These are phyloP conservation scores for Mortierella sp. DNA, from an alignment of 371 early-diverging fungal species.

Conservation along the genomic window DNA sequence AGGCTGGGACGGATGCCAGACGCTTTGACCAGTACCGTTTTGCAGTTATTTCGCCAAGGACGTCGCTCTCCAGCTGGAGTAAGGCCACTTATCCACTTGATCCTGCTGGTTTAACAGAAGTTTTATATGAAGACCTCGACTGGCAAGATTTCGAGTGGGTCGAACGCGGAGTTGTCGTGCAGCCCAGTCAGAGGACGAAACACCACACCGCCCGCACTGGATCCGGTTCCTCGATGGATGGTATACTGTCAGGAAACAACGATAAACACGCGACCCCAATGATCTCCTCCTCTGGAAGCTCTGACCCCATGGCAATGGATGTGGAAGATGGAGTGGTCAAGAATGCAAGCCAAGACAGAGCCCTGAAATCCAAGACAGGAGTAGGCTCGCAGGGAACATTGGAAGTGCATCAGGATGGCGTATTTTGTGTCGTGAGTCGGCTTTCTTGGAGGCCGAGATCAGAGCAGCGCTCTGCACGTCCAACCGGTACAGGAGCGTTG, in stretches of 20 bases:
- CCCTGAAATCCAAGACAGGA: not conserved
- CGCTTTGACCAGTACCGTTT: slow-evolving; percentile 45
- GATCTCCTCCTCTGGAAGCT: not conserved
- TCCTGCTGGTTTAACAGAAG: slow-evolving; percentile 19
- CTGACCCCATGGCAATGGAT: slow-evolving; percentile 3
- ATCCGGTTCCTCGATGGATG: slow-evolving; percentile 22
- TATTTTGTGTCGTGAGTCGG: slow-evolving; percentile 54
- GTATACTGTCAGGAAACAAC: slow-evolving; percentile 4
- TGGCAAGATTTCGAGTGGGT: slow-evolving; percentile 56
- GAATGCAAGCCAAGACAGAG: not conserved
- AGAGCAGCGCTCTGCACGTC: slow-evolving; percentile 12
- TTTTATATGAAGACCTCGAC: slow-evolving; percentile 45
- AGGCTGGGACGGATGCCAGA: slow-evolving; percentile 39
- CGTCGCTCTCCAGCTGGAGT: slow-evolving; percentile 44
- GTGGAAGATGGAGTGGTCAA: slow-evolving; percentile 7
- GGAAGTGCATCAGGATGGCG: slow-evolving; percentile 39
- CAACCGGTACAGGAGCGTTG: not conserved
- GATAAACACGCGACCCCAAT: not conserved
- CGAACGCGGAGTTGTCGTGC: slow-evolving; percentile 51
- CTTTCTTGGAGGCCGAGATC: slow-evolving; percentile 43
- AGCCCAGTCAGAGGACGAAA: slow-evolving; percentile 25
- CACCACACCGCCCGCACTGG: not conserved
- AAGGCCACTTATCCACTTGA: slow-evolving; percentile 30
- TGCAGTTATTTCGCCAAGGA: slow-evolving; percentile 45
- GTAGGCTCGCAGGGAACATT: not conserved